A percentile compares a stretch with the other conserved stretches of the same genome.
phyloP scores from a whole-genome alignment of 2,329 filamentous ascomycete species.

The Atkinsonella hypoxylon region DNA sequence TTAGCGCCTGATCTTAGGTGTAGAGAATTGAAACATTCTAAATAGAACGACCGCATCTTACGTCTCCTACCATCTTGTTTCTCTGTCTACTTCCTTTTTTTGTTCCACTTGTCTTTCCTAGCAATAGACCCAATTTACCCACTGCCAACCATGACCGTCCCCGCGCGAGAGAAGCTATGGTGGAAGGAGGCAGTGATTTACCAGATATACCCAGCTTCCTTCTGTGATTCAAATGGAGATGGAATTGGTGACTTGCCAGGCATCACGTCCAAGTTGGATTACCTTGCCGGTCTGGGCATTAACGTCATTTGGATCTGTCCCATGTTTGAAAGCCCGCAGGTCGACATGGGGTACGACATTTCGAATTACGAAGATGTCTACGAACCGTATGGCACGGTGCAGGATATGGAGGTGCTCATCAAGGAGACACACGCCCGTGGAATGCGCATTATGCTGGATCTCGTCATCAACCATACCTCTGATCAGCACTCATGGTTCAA shows the following conservation, averaged over 20 bases:
- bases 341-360: slow-evolving; percentile 62
- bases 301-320: slow-evolving; percentile 58
- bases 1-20: too few species aligned
- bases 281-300: slow-evolving; percentile 47
- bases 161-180: slow-evolving; percentile 24
- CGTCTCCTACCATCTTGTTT: too few species aligned
- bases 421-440: slow-evolving; percentile 45
- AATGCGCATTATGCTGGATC: slow-evolving; percentile 61
- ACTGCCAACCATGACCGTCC: slow-evolving; percentile 13
- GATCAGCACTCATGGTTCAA: slow-evolving; percentile 62
- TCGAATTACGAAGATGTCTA: slow-evolving; percentile 56
- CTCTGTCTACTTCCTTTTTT: too few species aligned
- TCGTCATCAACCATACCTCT: slow-evolving; percentile 70
- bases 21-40: too few species aligned
- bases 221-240: slow-evolving; percentile 43
- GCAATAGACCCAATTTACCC: too few species aligned
- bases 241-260: slow-evolving; percentile 51
- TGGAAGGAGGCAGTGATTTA: slow-evolving; percentile 48
- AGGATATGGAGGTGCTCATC: slow-evolving; percentile 53
- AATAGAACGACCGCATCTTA: too few species aligned
- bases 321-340: slow-evolving; percentile 50
- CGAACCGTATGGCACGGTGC: slow-evolving; percentile 51
- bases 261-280: slow-evolving; percentile 50
- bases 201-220: slow-evolving; percentile 48
- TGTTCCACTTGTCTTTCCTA: background rate